Evolutionary conservation across 805 yeast species (phyloP).

Genomic region (Kregervanrija delftensis): DNA sequence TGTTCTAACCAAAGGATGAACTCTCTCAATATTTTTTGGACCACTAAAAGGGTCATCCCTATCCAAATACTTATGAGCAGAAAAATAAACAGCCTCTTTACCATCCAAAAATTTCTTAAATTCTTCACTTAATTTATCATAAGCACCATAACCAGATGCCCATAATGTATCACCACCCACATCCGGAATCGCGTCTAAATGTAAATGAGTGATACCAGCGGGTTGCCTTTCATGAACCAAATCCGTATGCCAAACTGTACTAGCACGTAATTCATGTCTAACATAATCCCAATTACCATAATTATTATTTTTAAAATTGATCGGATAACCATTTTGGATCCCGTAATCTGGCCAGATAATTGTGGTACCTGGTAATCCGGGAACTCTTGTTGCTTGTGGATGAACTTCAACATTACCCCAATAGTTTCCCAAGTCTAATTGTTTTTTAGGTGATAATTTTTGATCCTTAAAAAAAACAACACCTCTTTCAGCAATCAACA

Average conservation of each 20-base stretch:
- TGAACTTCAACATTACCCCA: slow-evolving; percentile 26
- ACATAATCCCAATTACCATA: slow-evolving; percentile 15
- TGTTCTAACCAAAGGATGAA: slow-evolving; percentile 56
- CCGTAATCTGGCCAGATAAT: slow-evolving; percentile 36
- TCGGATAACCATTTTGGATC: slow-evolving; percentile 15
- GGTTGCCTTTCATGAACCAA: slow-evolving; percentile 48
- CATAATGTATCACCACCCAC: slow-evolving; percentile 55
- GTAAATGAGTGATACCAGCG: slow-evolving; percentile 45
- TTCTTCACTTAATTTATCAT: slow-evolving; percentile 47
- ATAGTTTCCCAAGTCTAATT: slow-evolving; percentile 21
- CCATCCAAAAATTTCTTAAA: slow-evolving; percentile 47
- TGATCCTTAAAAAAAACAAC: slow-evolving; percentile 47
- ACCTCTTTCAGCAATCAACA: slow-evolving; percentile 41
- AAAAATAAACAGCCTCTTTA: slow-evolving; percentile 37
- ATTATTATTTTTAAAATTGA: slow-evolving; percentile 18
- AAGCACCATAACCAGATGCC: slow-evolving; percentile 53
- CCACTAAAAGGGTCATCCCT: slow-evolving; percentile 38
- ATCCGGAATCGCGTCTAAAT: slow-evolving; percentile 41
- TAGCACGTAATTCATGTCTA: slow-evolving; percentile 2
- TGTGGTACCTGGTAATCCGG: slow-evolving; percentile 31
- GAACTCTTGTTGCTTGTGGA: slow-evolving; percentile 28
- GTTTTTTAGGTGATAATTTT: slow-evolving; percentile 12
- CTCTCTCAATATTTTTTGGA: slow-evolving; percentile 44
- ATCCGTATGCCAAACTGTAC: slow-evolving; percentile 44
- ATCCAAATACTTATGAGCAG: slow-evolving; percentile 34